These are phyloP conservation scores for Trichoderma asperelloides DNA, from an alignment of 495 filamentous ascomycete genomes.

Conservation along the genomic window DNA sequence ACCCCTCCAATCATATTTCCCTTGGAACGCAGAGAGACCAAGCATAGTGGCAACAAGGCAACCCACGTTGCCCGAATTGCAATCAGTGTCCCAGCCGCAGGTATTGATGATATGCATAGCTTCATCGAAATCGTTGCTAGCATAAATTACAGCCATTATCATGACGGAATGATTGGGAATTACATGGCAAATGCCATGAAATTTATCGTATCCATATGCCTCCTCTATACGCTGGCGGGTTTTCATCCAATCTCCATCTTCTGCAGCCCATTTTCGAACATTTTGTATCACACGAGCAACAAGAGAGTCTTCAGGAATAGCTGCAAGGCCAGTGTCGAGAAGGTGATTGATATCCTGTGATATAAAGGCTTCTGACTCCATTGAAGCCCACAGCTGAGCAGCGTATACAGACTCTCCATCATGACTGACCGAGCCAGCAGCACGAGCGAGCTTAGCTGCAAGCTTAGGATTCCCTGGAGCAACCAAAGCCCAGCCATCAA, in stretches of 20 bases:
- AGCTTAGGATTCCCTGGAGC: conserved; percentile 17
- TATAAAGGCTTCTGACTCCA: conserved; percentile 24
- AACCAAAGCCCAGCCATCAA: conserved; percentile 24
- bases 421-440: conserved; percentile 23
- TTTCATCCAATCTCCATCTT: conserved; percentile 19
- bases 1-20: conserved; percentile 21
- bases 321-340: conserved; percentile 18
- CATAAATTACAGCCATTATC: conserved; percentile 25
- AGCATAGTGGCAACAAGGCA: conserved; percentile 26
- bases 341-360: conserved; percentile 19
- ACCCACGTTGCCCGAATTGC: conserved; percentile 25
- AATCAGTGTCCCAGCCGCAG: conserved; percentile 27
- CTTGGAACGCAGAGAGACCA: conserved; percentile 19
- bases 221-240: conserved; percentile 23
- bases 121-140: conserved; percentile 19
- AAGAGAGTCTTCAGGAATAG: conserved; percentile 16
- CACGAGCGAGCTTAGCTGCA: conserved; percentile 18
- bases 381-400: conserved; percentile 24
- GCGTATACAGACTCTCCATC: conserved; percentile 24
- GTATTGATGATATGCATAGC: conserved; percentile 28
- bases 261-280: conserved; percentile 17
- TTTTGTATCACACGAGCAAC: conserved; percentile 16
- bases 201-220: conserved; percentile 24
- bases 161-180: conserved; percentile 25
- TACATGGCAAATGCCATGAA: conserved; percentile 22